Percentiles rank a stretch among this genome's conserved stretches.
Conservation (phyloP, 805 yeast species). For the Komagataella populi region DNA sequence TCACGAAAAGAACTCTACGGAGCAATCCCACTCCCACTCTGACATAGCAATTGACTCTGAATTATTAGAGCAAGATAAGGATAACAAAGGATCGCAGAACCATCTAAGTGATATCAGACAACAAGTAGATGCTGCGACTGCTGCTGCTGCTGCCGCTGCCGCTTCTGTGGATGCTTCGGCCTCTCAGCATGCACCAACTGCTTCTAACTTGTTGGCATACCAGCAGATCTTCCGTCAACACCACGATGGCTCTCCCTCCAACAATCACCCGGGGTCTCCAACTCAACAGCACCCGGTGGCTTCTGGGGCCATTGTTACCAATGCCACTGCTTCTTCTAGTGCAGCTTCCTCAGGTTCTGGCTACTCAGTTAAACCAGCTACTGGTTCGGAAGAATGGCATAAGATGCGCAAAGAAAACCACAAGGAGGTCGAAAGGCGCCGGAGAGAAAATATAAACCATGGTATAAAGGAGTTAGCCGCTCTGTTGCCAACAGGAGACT, state of each 20-base stretch:
- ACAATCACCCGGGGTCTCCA: background rate
- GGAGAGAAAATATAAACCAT: conserved; percentile 76
- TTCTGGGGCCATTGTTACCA: background rate
- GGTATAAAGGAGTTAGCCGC: conserved; percentile 77
- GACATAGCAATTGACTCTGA: background rate
- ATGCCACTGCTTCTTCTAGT: background rate
- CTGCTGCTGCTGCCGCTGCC: background rate
- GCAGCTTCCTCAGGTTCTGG: background rate
- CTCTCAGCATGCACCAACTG: background rate
- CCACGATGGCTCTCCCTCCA: background rate
- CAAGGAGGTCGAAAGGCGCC: conserved; percentile 88
- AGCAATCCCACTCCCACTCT: background rate
- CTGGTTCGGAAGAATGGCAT: conserved; percentile 80
- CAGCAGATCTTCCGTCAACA: background rate
- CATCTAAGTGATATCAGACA: background rate
- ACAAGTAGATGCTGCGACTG: background rate
- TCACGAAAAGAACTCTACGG: background rate
- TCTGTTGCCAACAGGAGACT: conserved; percentile 69
- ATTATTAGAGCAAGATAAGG: background rate
- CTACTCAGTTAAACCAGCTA: conserved; percentile 32
- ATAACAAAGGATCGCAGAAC: background rate
- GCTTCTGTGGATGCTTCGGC: background rate
- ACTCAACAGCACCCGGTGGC: background rate
- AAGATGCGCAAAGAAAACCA: conserved; percentile 77
- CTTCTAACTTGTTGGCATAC: background rate